phyloP scores from a whole-genome alignment of 1,139 yeast species.

The Candida pseudoviswanathii region DNA sequence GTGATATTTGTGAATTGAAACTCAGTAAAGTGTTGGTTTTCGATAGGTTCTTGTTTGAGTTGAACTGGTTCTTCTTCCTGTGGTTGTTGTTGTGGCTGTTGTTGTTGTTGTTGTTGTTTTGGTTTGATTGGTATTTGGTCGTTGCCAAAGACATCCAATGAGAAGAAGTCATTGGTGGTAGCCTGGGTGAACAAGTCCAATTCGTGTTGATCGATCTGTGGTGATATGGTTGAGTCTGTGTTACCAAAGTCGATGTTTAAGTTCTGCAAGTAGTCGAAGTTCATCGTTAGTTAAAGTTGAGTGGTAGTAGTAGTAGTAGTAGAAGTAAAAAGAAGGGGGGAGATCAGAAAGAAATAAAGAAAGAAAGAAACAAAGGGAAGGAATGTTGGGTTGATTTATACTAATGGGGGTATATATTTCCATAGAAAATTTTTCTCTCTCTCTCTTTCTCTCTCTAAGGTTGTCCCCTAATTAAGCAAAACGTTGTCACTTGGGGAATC shows the following conservation, averaged over 20 bases:
- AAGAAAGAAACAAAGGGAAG: background rate
- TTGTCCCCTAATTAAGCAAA: no score
- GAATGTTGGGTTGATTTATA: background rate
- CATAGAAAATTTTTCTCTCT: no score
- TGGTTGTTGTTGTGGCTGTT: constrained; percentile 3
- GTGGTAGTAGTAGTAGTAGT: background rate
- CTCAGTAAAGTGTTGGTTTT: constrained; percentile 5
- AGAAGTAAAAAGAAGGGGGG: background rate
- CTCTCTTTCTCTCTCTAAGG: no score
- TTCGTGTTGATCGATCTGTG: constrained; percentile 31
- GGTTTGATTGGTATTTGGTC: constrained; percentile 22
- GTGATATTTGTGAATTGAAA: constrained; percentile 1
- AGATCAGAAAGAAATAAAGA: background rate
- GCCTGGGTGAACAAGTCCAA: constrained; percentile 47
- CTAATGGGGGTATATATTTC: background rate
- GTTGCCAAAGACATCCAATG: constrained; percentile 45
- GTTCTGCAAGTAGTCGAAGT: constrained; percentile 46
- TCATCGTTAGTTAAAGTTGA: constrained; percentile 25
- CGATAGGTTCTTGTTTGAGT: constrained; percentile 9
- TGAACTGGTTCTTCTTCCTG: background rate
- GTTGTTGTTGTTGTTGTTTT: constrained; percentile 9
- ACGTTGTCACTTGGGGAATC: no score
- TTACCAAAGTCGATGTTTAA: constrained; percentile 38
- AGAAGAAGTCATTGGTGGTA: constrained; percentile 40
- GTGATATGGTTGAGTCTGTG: constrained; percentile 22